Conservation (phyloP, 169 alveolate species). For the Pseudocohnilembus persalinus region DNA sequence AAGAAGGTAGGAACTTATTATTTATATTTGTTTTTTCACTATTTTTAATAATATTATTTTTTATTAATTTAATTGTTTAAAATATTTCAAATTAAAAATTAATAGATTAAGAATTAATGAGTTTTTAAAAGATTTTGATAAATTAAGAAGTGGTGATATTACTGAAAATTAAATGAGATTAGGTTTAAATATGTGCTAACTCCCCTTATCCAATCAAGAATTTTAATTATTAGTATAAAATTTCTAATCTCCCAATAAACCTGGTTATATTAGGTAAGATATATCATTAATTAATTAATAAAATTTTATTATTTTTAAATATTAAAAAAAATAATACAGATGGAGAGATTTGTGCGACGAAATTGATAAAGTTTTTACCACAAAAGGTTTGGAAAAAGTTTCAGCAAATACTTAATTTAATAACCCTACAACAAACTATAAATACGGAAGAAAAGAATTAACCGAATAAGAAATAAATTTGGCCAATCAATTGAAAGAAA, state of each 20-base stretch:
- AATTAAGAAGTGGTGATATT: conserved; percentile 74
- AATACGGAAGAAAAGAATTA: conserved; percentile 62
- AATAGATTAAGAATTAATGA: conserved; percentile 68
- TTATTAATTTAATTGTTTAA: too few relatives aligned
- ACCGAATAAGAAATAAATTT: conserved; percentile 51
- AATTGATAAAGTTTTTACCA: conserved; percentile 75
- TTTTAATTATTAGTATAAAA: conserved; percentile 50
- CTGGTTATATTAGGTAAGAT: conserved; percentile 36
- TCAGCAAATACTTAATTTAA: conserved; percentile 52
- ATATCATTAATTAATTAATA: too few relatives aligned
- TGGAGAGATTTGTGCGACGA: conserved; percentile 78
- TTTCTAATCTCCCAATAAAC: conserved; percentile 57
- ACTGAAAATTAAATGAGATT: conserved; percentile 73
- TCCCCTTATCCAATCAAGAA: conserved; percentile 63
- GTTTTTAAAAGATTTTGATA: conserved; percentile 83
- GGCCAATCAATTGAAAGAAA: conserved; percentile 51
- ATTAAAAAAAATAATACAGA: not conserved
- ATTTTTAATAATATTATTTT: too few relatives aligned
- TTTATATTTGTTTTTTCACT: too few relatives aligned
- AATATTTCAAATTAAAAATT: not conserved
- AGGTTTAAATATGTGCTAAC: conserved; percentile 79
- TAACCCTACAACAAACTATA: conserved; percentile 53
- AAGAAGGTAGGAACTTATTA: not conserved
- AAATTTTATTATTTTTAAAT: too few relatives aligned
- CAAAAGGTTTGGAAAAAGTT: conserved; percentile 70